Percentiles rank a stretch among this genome's conserved stretches.
Conservation (phyloP, 106 monocot genomes). For the Allium sativum region DNA sequence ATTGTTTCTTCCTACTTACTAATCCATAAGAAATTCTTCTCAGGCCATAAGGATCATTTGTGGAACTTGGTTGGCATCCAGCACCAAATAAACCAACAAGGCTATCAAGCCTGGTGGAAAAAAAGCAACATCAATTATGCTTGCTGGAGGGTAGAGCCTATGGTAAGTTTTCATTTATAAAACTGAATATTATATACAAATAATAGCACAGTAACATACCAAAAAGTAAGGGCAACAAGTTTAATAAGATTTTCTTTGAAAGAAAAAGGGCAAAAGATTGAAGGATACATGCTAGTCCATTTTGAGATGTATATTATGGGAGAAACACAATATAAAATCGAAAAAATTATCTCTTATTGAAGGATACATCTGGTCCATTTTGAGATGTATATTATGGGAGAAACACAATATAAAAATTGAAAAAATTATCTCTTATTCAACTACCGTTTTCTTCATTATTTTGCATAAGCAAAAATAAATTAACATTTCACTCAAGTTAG, state of each 20-base stretch:
- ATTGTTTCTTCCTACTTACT: conserved; percentile 30
- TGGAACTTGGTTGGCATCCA: conserved; percentile 89
- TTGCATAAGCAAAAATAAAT: background rate
- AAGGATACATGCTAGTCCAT: background rate
- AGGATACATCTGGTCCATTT: background rate
- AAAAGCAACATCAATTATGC: background rate
- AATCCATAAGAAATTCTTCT: conserved; percentile 94
- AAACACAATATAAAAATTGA: too few species aligned
- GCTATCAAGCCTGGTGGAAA: conserved; percentile 63
- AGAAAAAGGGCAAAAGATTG: background rate
- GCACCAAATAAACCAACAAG: conserved; percentile 91
- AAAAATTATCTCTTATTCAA: too few species aligned
- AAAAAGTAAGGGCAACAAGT: background rate
- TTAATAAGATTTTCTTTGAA: background rate
- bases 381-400: background rate
- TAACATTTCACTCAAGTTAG: background rate
- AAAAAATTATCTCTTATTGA: background rate
- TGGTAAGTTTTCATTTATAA: too few species aligned
- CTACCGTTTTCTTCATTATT: too few species aligned
- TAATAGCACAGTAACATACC: background rate
- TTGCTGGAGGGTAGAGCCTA: background rate
- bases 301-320: background rate
- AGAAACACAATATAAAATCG: too few species aligned
- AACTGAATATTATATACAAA: background rate
- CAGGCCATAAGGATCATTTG: conserved; percentile 90